A percentile compares a stretch with the other conserved stretches of the same genome.
These are phyloP conservation scores for Exophiala sideris DNA, from an alignment of 2,329 filamentous ascomycete genomes.

Conservation along the genomic window DNA sequence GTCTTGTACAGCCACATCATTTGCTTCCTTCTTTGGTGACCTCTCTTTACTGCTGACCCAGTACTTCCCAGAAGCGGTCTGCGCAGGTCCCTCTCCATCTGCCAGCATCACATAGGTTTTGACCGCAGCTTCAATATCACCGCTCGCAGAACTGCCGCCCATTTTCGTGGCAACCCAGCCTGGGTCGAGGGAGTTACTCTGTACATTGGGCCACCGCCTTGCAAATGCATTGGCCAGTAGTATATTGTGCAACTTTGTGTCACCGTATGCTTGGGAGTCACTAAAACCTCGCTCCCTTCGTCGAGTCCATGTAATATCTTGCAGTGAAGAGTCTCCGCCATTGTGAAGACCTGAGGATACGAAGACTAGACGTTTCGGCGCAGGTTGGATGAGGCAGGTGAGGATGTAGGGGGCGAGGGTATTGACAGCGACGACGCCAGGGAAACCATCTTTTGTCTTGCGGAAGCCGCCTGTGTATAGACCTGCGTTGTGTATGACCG, in stretches of 20 bases:
- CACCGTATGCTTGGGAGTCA: constrained; percentile 47
- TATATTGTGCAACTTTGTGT: constrained; percentile 56
- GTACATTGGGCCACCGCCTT: constrained; percentile 44
- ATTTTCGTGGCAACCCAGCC: constrained; percentile 55
- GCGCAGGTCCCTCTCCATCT: constrained; percentile 37
- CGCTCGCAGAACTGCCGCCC: constrained; percentile 49
- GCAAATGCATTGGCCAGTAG: constrained; percentile 56
- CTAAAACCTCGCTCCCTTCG: constrained; percentile 28
- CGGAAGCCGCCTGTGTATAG: constrained; percentile 40
- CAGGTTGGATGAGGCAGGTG: constrained; percentile 46
- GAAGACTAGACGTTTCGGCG: constrained; percentile 51
- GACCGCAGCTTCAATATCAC: constrained; percentile 46
- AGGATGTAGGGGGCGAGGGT: constrained; percentile 58
- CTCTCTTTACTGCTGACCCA: constrained; percentile 36
- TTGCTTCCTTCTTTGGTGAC: constrained; percentile 31
- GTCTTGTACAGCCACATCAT: constrained; percentile 45
- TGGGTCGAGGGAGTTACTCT: constrained; percentile 50
- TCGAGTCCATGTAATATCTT: constrained; percentile 36
- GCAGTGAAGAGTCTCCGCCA: constrained; percentile 39
- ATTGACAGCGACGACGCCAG: constrained; percentile 55
- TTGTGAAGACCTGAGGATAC: constrained; percentile 52
- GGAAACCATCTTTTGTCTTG: constrained; percentile 46
- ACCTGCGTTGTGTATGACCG: constrained; percentile 58
- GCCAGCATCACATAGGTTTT: constrained; percentile 50
- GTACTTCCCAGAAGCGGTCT: constrained; percentile 38